Evolutionary conservation across 257 asterid species (phyloP).

Genomic region (Salvia rosmarinus): DNA sequence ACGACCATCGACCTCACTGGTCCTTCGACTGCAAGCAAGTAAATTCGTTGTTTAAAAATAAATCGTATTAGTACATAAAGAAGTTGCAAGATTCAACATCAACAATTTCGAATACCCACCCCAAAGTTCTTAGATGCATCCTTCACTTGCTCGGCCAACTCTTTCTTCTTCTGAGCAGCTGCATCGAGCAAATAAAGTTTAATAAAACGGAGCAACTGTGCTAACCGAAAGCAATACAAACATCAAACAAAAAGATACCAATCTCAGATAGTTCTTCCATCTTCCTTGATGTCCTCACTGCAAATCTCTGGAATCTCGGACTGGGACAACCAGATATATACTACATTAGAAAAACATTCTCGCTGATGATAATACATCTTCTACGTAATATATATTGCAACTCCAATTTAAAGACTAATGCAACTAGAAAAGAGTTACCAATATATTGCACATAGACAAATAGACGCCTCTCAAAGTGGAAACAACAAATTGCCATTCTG

Average conservation of each 20-base stretch:
- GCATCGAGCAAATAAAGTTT: conserved; percentile 26
- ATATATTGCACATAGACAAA: background rate
- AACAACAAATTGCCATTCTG: background rate
- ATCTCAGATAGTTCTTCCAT: conserved; percentile 53
- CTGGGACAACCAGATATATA: conserved; percentile 37
- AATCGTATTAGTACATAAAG: background rate
- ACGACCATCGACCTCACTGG: conserved; percentile 28
- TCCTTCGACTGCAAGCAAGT: conserved; percentile 59
- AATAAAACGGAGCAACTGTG: background rate
- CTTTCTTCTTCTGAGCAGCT: conserved; percentile 70
- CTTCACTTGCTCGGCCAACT: conserved; percentile 62
- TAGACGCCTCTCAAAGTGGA: background rate
- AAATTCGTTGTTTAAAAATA: background rate
- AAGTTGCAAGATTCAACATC: background rate
- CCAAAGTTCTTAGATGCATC: conserved; percentile 43
- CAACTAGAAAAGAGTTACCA: background rate
- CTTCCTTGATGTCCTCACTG: conserved; percentile 77
- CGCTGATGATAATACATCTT: conserved; percentile 32
- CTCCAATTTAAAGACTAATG: background rate
- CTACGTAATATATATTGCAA: background rate
- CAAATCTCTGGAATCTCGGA: conserved; percentile 78
- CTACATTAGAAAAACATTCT: conserved; percentile 12
- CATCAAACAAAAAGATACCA: conserved; percentile 40
- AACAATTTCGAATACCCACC: conserved; percentile 35
- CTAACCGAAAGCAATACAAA: conserved; percentile 15